These are phyloP conservation scores for Podospora appendiculata DNA, from an alignment of 495 filamentous ascomycete genomes.

Conservation along the genomic window DNA sequence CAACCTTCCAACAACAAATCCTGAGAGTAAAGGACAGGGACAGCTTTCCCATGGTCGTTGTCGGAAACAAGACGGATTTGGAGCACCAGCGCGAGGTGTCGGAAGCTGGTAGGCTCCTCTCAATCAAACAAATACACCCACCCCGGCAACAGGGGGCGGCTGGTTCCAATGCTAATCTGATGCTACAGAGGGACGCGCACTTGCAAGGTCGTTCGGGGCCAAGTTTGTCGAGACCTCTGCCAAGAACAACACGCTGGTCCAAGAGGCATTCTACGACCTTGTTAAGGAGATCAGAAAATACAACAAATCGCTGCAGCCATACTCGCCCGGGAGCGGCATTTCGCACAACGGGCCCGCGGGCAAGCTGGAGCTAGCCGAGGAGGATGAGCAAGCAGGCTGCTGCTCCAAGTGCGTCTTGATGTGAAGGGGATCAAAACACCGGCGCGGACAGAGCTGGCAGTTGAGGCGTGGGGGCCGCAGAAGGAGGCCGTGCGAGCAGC, in stretches of 20 bases:
- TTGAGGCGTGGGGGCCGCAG: no score
- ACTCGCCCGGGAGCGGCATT: conserved; percentile 59
- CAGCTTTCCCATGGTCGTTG: conserved; percentile 97
- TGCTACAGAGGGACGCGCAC: conserved; percentile 72
- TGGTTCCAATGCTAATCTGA: conserved; percentile 16
- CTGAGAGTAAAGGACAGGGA: conserved; percentile 98
- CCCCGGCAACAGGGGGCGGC: no score
- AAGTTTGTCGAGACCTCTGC: conserved; percentile 99
- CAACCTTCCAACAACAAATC: conserved; percentile 98
- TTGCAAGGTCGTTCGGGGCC: conserved; percentile 84
- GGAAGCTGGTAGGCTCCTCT: conserved; percentile 65
- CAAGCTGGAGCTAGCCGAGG: conserved; percentile 73
- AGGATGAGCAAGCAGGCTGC: conserved; percentile 65
- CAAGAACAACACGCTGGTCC: conserved; percentile 95
- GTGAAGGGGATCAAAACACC: conserved; percentile 43
- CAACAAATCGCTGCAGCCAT: conserved; percentile 92
- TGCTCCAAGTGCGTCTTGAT: conserved; percentile 85
- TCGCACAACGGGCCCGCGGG: conserved; percentile 52
- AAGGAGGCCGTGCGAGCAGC: no score
- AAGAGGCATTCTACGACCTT: conserved; percentile 96
- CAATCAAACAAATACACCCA: background rate
- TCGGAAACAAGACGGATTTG: conserved; percentile 99
- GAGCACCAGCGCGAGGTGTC: conserved; percentile 85
- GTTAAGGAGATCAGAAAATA: conserved; percentile 95
- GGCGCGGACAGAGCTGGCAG: no score